phyloP scores from a whole-genome alignment of 805 yeast genomes.

The Suhomyces pyralidae region DNA sequence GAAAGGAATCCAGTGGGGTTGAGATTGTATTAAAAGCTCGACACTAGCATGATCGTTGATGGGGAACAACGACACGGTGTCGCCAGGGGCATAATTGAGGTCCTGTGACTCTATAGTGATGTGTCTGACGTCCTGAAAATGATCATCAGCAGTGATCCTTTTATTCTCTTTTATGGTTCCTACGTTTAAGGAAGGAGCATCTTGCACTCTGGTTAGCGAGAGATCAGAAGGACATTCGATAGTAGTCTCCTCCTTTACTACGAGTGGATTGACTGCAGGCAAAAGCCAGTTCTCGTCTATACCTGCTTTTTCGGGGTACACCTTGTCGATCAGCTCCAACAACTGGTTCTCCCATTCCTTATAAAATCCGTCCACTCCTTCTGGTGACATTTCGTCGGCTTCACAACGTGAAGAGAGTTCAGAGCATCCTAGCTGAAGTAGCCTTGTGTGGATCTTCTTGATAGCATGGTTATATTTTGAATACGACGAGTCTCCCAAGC shows the following conservation, averaged over 20 bases:
- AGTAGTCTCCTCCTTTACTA: conserved; percentile 20
- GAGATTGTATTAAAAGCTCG: conserved; percentile 58
- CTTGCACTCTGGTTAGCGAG: conserved; percentile 11
- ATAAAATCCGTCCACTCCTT: conserved; percentile 76
- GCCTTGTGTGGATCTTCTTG: conserved; percentile 72
- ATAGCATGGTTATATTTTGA: conserved; percentile 87
- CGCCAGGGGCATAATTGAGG: conserved; percentile 66
- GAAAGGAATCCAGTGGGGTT: conserved; percentile 62
- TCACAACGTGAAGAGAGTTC: conserved; percentile 77
- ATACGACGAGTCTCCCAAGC: conserved; percentile 91
- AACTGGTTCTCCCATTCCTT: conserved; percentile 66
- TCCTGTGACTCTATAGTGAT: conserved; percentile 41
- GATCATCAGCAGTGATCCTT: conserved; percentile 65
- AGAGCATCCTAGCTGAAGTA: conserved; percentile 76
- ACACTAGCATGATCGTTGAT: conserved; percentile 64
- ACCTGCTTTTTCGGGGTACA: conserved; percentile 20
- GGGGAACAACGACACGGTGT: conserved; percentile 75
- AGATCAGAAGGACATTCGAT: conserved; percentile 5
- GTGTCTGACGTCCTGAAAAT: conserved; percentile 87
- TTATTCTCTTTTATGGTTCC: conserved; percentile 52
- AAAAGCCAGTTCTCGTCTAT: conserved; percentile 24
- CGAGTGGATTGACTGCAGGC: conserved; percentile 25
- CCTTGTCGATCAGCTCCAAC: conserved; percentile 23
- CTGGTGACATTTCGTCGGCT: conserved; percentile 80
- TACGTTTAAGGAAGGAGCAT: conserved; percentile 11